Conservation (phyloP, 768 basidiomycete species). For the Phlebiopsis flavidoalba region DNA sequence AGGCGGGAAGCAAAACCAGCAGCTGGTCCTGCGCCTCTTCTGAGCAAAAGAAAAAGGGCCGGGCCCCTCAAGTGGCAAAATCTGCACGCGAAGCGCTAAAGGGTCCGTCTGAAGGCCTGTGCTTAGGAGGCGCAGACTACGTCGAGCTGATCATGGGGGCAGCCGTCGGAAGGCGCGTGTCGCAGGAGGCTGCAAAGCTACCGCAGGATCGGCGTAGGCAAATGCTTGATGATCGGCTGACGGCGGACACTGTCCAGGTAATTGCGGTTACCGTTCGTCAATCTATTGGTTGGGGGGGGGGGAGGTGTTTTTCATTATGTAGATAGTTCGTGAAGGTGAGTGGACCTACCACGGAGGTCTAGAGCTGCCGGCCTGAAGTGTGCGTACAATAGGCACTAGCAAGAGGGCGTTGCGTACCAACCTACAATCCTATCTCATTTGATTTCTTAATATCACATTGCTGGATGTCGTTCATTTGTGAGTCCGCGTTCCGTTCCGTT, state of each 20-base stretch:
- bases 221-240: not conserved
- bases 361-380: not conserved
- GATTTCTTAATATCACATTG: not conserved
- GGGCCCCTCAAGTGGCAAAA: constrained; percentile 44
- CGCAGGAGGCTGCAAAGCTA: constrained; percentile 61
- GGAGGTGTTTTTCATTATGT: not conserved
- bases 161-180: constrained; percentile 47
- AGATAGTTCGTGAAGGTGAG: not conserved
- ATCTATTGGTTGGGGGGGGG: too few species aligned
- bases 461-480: not conserved
- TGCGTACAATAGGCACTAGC: not conserved
- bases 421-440: too few species aligned
- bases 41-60: constrained; percentile 42
- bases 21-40: constrained; percentile 16
- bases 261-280: not conserved
- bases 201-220: constrained; percentile 32
- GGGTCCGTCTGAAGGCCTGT: constrained; percentile 34
- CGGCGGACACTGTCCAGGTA: not conserved
- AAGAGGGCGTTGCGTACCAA: not conserved
- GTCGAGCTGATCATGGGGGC: constrained; percentile 67
- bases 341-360: not conserved
- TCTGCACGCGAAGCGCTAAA: constrained; percentile 23
- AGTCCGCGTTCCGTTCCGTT: not conserved
- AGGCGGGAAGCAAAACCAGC: constrained; percentile 3
- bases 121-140: constrained; percentile 74